Evolutionary conservation across 345 rosid species (phyloP).

Genomic region (Cardamine occulta): DNA sequence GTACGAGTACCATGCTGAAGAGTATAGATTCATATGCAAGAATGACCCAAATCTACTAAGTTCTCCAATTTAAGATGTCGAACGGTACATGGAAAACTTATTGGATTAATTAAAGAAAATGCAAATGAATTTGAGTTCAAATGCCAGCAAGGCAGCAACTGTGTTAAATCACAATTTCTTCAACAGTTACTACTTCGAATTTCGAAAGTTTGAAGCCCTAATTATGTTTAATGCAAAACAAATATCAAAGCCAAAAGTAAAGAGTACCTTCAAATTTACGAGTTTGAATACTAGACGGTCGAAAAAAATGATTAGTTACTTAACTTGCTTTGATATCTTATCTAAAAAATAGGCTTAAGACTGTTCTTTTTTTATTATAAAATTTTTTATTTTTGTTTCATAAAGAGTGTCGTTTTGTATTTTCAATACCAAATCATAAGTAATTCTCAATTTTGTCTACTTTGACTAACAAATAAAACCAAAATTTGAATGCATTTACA

Average conservation of each 20-base stretch:
- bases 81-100: not conserved
- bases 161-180: not conserved
- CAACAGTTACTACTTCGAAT: not conserved
- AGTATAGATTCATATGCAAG: not conserved
- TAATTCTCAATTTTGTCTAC: no score
- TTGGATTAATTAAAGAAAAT: no score
- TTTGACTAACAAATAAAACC: not conserved
- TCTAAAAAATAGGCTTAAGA: not conserved
- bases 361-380: no score
- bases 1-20: not conserved
- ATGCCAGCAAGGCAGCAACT: not conserved
- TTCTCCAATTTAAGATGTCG: not conserved
- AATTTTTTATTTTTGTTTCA: no score
- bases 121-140: not conserved
- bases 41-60: not conserved
- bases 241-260: not conserved
- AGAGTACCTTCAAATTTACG: not conserved
- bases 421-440: no score
- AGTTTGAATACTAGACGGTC: not conserved
- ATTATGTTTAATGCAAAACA: not conserved
- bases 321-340: not conserved
- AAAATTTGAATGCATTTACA: slow-evolving; percentile 1
- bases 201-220: not conserved
- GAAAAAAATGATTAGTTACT: not conserved
- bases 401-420: no score